These are phyloP conservation scores for Boletus insuetus DNA, from an alignment of 768 basidiomycete genomes.

Conservation along the genomic window DNA sequence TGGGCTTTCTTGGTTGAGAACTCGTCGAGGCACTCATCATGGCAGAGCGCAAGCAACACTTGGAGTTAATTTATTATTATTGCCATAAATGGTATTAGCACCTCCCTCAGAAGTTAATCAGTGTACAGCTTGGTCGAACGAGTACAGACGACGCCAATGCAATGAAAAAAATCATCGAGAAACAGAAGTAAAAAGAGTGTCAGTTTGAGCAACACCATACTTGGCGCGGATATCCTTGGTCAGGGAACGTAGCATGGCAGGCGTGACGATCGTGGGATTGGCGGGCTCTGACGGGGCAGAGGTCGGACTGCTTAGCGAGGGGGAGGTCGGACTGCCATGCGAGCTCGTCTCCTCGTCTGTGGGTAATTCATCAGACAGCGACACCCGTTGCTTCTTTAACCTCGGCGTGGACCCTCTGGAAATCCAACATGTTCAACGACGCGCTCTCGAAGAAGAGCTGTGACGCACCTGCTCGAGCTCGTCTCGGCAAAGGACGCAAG, in stretches of 20 bases:
- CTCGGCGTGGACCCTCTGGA: conserved; percentile 22
- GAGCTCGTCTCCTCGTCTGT: conserved; percentile 32
- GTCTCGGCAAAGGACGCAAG: conserved; percentile 42
- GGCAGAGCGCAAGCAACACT: not conserved
- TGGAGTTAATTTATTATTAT: too few relatives aligned
- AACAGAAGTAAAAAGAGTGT: conserved; percentile 1
- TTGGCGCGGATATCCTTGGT: conserved; percentile 31
- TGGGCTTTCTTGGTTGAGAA: conserved; percentile 49
- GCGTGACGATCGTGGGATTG: conserved; percentile 43
- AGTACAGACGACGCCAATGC: not conserved
- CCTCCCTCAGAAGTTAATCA: not conserved
- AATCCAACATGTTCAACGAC: conserved; percentile 4
- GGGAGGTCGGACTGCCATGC: conserved; percentile 27
- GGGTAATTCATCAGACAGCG: conserved; percentile 32
- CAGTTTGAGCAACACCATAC: conserved; percentile 20
- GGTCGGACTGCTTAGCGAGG: conserved; percentile 47
- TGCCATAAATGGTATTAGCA: not conserved
- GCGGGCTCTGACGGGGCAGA: conserved; percentile 37
- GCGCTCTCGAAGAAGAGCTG: not conserved
- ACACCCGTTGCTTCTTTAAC: conserved; percentile 45
- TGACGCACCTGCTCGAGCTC: conserved; percentile 39
- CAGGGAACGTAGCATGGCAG: conserved; percentile 57
- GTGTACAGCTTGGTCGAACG: not conserved
- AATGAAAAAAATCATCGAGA: conserved; percentile 5
- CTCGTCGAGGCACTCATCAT: conserved; percentile 23